phyloP scores from a whole-genome alignment of 495 filamentous ascomycete genomes.

The Tetracladium setigerum region DNA sequence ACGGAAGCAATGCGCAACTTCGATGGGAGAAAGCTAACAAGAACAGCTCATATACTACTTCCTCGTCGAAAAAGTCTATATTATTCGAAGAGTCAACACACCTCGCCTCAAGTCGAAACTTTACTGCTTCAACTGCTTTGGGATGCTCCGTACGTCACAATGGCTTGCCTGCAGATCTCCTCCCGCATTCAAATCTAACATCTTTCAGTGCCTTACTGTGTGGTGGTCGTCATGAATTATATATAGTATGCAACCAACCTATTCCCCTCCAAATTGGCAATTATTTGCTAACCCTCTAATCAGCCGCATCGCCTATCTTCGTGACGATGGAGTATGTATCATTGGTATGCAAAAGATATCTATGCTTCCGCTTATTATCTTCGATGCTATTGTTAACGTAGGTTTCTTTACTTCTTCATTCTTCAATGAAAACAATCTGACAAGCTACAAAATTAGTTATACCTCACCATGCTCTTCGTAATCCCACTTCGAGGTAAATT shows the following conservation, averaged over 20 bases:
- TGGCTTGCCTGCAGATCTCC: not conserved
- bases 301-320: constrained; percentile 5
- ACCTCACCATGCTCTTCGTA: constrained; percentile 43
- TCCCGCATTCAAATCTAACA: not conserved
- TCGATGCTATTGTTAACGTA: constrained; percentile 41
- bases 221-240: constrained; percentile 39
- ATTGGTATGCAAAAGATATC: constrained; percentile 42
- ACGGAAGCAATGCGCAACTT: not conserved
- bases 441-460: constrained; percentile 24
- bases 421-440: not conserved
- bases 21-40: not conserved
- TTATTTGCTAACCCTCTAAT: not conserved
- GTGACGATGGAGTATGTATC: constrained; percentile 36
- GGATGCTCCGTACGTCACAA: constrained; percentile 40
- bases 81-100: constrained; percentile 33
- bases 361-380: constrained; percentile 41
- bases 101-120: constrained; percentile 37
- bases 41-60: constrained; percentile 42
- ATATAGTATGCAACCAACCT: constrained; percentile 32
- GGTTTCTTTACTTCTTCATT: constrained; percentile 1
- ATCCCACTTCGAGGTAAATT: constrained; percentile 35
- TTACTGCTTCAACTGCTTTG: constrained; percentile 44
- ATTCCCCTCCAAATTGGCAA: not conserved
- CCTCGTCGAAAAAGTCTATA: constrained; percentile 46
- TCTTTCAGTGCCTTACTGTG: constrained; percentile 20